Conservation (phyloP, 208 protist genomes). For the Phytomonas serpens region DNA sequence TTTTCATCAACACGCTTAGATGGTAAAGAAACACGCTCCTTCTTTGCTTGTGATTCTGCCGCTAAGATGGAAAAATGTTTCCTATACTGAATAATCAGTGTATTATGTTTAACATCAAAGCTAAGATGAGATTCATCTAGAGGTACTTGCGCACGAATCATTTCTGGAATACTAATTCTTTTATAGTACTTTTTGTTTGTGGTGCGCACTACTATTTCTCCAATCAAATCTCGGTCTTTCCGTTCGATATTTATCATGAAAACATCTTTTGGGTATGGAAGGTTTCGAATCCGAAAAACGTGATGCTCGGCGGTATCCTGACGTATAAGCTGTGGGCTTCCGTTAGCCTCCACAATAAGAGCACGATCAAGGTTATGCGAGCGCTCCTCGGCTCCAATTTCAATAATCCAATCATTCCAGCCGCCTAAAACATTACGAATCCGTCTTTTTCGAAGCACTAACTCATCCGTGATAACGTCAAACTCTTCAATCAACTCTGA, state of each 20-base stretch:
- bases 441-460: constrained; percentile 84
- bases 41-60: constrained; percentile 60
- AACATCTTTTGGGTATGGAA: constrained; percentile 83
- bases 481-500: constrained; percentile 91
- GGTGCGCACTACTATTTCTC: constrained; percentile 90
- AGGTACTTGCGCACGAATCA: constrained; percentile 48
- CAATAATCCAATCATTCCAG: constrained; percentile 74
- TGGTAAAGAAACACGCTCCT: constrained; percentile 63
- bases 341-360: constrained; percentile 61
- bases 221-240: constrained; percentile 25
- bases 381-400: constrained; percentile 73
- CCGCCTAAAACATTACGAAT: constrained; percentile 64
- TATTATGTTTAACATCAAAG: constrained; percentile 88
- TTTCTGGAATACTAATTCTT: constrained; percentile 75
- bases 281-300: constrained; percentile 88
- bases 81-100: constrained; percentile 89
- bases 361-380: constrained; percentile 35
- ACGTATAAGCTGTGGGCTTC: constrained; percentile 73
- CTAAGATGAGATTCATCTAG: constrained; percentile 56
- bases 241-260: constrained; percentile 81
- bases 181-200: constrained; percentile 96
- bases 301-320: constrained; percentile 80
- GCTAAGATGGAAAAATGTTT: constrained; percentile 77
- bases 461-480: constrained; percentile 88
- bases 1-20: constrained; percentile 53